Evolutionary conservation across 345 rosid genomes (phyloP).

Genomic region (Adansonia digitata): DNA sequence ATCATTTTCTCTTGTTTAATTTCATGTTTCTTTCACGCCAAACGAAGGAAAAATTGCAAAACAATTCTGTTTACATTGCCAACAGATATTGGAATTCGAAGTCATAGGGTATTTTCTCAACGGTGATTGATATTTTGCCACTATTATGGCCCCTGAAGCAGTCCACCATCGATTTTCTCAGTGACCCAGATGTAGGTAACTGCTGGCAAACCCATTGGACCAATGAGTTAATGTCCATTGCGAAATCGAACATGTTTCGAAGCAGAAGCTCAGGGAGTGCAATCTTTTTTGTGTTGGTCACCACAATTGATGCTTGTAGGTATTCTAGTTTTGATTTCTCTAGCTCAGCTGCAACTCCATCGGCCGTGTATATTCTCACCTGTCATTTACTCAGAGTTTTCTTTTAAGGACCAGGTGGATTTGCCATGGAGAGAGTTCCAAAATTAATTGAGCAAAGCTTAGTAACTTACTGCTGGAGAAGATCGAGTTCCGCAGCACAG

Average conservation of each 20-base stretch:
- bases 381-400: conserved; percentile 18
- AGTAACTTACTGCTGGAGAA: conserved; percentile 81
- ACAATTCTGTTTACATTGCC: conserved; percentile 40
- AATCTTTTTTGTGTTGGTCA: conserved; percentile 58
- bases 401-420: not conserved
- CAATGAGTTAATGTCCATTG: conserved; percentile 45
- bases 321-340: conserved; percentile 90
- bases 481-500: conserved; percentile 88
- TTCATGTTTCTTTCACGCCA: not conserved
- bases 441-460: conserved; percentile 17
- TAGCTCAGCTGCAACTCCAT: conserved; percentile 53
- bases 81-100: conserved; percentile 81
- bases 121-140: conserved; percentile 40
- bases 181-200: conserved; percentile 71
- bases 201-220: conserved; percentile 93
- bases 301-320: conserved; percentile 73
- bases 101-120: conserved; percentile 76
- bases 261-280: conserved; percentile 74
- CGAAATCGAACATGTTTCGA: conserved; percentile 51
- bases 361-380: conserved; percentile 85
- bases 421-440: not conserved
- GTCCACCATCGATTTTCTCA: conserved; percentile 87
- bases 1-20: not conserved
- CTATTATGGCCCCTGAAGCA: conserved; percentile 57
- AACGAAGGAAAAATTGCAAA: not conserved